These are phyloP conservation scores for Lactarius akahatsu DNA, from an alignment of 768 basidiomycete species.

Conservation along the genomic window DNA sequence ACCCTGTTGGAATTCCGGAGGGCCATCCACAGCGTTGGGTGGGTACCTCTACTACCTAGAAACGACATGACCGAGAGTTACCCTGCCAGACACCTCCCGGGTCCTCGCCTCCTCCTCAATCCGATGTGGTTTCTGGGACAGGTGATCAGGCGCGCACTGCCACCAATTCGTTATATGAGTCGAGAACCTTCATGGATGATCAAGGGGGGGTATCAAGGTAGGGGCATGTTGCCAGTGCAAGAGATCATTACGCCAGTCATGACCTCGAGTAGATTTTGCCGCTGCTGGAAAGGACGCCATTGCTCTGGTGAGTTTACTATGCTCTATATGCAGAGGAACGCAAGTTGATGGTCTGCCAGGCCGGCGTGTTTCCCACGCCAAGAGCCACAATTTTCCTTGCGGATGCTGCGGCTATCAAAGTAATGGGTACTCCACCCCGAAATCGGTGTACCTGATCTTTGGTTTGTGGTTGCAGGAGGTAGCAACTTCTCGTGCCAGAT, in stretches of 20 bases:
- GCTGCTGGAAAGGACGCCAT: constrained; percentile 17
- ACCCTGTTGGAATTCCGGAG: not conserved
- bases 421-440: not conserved
- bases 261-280: constrained; percentile 13
- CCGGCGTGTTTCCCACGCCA: constrained; percentile 7
- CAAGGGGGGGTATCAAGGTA: constrained; percentile 9
- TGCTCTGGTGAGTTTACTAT: constrained; percentile 1
- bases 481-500: constrained; percentile 47
- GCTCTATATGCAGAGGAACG: not conserved
- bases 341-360: constrained; percentile 2
- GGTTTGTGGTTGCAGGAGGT: constrained; percentile 45
- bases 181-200: not conserved
- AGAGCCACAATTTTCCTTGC: constrained; percentile 9
- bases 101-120: not conserved
- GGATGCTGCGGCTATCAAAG: constrained; percentile 24
- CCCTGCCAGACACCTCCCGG: not conserved
- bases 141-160: not conserved
- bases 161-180: not conserved
- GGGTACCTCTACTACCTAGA: not conserved
- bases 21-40: not conserved
- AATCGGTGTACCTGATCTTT: not conserved
- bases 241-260: not conserved
- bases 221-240: not conserved
- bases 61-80: not conserved
- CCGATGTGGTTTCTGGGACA: not conserved